Evolutionary conservation across 2,329 filamentous ascomycete species (phyloP).

Genomic region (Talaromyces sp.): DNA sequence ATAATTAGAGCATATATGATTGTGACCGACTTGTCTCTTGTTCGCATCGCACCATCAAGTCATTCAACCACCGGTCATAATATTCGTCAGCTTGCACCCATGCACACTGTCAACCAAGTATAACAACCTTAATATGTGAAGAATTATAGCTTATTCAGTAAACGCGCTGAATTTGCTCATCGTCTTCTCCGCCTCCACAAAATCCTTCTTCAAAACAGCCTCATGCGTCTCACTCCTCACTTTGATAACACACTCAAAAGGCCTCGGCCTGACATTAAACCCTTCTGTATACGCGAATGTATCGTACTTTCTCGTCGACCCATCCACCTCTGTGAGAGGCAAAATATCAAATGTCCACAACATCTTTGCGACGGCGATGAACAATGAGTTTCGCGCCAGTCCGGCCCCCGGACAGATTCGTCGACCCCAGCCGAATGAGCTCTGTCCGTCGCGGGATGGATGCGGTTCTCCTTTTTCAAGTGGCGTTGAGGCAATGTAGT

Average conservation of each 20-base stretch:
- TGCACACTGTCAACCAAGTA: background rate
- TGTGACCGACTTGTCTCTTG: background rate
- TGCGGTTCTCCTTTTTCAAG: constrained; percentile 19
- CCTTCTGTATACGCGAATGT: constrained; percentile 23
- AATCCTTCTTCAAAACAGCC: constrained; percentile 16
- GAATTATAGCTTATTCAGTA: background rate
- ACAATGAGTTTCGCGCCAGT: constrained; percentile 50
- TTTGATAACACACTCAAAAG: constrained; percentile 21
- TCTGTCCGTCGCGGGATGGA: constrained; percentile 39
- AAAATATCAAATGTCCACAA: constrained; percentile 25
- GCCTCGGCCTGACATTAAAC: constrained; percentile 22
- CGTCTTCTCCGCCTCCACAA: constrained; percentile 10
- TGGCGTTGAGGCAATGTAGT: background rate
- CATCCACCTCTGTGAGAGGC: constrained; percentile 20
- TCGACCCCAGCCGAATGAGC: constrained; percentile 51
- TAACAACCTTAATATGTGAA: background rate
- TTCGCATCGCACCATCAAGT: background rate
- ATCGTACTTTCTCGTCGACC: constrained; percentile 21
- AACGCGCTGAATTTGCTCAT: constrained; percentile 13
- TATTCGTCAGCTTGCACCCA: background rate
- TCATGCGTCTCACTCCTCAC: constrained; percentile 18
- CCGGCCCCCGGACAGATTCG: constrained; percentile 51
- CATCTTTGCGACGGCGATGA: constrained; percentile 28
- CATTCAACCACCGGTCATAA: background rate
- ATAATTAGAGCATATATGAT: background rate